Base-by-base conservation (phyloP, 768 basidiomycete genomes). In the Auricularia auricula-judae region DNA sequence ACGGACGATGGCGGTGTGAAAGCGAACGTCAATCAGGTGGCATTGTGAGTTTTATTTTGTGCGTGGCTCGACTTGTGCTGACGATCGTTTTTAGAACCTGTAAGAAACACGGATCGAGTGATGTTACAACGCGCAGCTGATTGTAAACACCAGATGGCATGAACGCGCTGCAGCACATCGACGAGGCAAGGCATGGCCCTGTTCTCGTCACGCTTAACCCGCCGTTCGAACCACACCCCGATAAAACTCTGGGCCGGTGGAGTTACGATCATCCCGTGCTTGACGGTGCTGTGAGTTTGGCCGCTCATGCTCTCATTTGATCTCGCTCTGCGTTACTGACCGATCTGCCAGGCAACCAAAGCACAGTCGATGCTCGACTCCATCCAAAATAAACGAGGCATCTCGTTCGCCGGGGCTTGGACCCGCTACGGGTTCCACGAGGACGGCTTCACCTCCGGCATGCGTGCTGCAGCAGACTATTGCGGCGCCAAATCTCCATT, bases 351-450 rank as follows among this genome's bases (percentile, higher is more conserved):
- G 80, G 84, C 85, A 16, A 78, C 88, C 29, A 72, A 69, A 21
- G 82, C 85, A 0, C 87, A 89, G 69, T 67, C 71, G 8, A 75
- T 76, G 33, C 80, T 89, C 71, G 71, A 71, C 61, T 71, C 70
- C 16, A 90, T 90, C 64, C 88, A 91, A 73, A 82, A 82, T 68
- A 79, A 69, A 58, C 80, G 86, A 8, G 80, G 81, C 3, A 80
- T 89, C 67, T 80, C 85, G 7, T 87, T 80, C 70, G 86, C 81
- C 1, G 87, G 88, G 10, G 89, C 89, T 33, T 91, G 86, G 77
- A 79, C 85, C 56, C 83, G 83, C 64, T 90, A 89, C 68, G 89
- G 88, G 18, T 90, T 91, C 78, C 89, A 92, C 74, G 88, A 91
- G 74, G 90, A 90, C 70, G 88, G 86, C 2, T 89, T 89, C 71